phyloP scores from a whole-genome alignment of 768 basidiomycete genomes.

The Tulasnella sp. region DNA sequence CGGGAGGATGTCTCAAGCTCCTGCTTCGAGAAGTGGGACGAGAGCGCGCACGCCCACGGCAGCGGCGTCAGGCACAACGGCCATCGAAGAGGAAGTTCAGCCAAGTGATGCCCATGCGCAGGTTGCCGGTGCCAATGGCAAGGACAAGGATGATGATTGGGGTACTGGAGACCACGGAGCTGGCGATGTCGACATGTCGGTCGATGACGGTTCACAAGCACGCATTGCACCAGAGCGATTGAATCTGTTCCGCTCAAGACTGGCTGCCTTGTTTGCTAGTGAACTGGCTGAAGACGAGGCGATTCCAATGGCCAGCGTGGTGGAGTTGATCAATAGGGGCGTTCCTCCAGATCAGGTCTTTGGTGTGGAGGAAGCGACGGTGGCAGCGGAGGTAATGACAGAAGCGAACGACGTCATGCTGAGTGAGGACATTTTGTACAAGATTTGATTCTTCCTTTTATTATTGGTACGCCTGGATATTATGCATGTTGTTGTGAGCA shows the following conservation, averaged over 20 bases:
- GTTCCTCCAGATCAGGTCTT: slow-evolving; percentile 56
- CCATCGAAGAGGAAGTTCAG: not conserved
- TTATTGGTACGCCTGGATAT: too few species aligned
- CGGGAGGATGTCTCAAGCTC: slow-evolving; percentile 1
- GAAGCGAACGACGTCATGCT: slow-evolving; percentile 77
- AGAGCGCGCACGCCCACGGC: not conserved
- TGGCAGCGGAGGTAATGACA: slow-evolving; percentile 57
- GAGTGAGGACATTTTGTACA: slow-evolving; percentile 77
- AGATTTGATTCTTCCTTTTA: too few species aligned
- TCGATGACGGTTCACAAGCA: slow-evolving; percentile 1
- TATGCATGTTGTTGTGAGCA: too few species aligned
- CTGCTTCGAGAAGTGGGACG: not conserved
- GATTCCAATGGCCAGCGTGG: slow-evolving; percentile 52
- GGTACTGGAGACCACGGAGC: not conserved
- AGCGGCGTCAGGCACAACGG: too few species aligned
- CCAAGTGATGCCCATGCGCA: not conserved
- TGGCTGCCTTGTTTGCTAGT: slow-evolving; percentile 59
- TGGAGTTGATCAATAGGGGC: slow-evolving; percentile 67
- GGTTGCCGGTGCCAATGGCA: slow-evolving; percentile 15
- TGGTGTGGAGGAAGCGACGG: slow-evolving; percentile 67
- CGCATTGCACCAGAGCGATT: slow-evolving; percentile 31
- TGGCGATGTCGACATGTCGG: slow-evolving; percentile 2
- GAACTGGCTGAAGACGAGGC: slow-evolving; percentile 64
- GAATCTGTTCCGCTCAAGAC: slow-evolving; percentile 63
- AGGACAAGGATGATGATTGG: slow-evolving; percentile 16